Conservation (phyloP, 148 eudicot species). For the Arctostaphylos glauca region DNA sequence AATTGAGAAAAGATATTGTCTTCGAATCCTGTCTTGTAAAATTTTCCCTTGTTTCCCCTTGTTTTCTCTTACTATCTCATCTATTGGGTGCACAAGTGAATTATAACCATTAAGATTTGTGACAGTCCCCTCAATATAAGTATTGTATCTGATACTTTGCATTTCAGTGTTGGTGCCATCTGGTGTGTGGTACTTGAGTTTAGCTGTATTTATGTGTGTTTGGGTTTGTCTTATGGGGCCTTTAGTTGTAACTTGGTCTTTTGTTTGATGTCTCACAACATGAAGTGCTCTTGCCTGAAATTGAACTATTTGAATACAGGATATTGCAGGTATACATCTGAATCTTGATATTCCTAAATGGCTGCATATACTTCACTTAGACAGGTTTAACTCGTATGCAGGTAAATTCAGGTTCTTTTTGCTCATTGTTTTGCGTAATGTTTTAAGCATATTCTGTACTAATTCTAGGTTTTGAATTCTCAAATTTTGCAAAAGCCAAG, state of each 20-base stretch:
- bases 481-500: not conserved
- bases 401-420: slow-evolving; percentile 40
- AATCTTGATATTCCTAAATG: slow-evolving; percentile 85
- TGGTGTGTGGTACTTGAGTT: not conserved
- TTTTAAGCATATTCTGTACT: not conserved
- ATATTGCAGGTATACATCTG: slow-evolving; percentile 81
- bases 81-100: slow-evolving; percentile 5
- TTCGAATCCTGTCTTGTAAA: not conserved
- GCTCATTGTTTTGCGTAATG: not conserved
- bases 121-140: not conserved
- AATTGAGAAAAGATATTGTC: slow-evolving; percentile 2
- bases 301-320: slow-evolving; percentile 49
- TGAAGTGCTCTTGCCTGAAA: slow-evolving; percentile 15
- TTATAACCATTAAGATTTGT: not conserved
- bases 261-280: not conserved
- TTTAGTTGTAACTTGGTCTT: not conserved
- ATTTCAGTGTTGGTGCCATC: not conserved
- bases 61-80: not conserved
- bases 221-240: not conserved
- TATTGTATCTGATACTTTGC: not conserved
- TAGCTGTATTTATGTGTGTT: not conserved
- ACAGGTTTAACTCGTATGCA: slow-evolving; percentile 65
- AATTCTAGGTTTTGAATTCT: not conserved
- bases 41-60: not conserved
- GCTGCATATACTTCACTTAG: slow-evolving; percentile 71